These are phyloP conservation scores for Apiotrichum gamsii DNA, from an alignment of 1,284 basidiomycete species.

Conservation along the genomic window DNA sequence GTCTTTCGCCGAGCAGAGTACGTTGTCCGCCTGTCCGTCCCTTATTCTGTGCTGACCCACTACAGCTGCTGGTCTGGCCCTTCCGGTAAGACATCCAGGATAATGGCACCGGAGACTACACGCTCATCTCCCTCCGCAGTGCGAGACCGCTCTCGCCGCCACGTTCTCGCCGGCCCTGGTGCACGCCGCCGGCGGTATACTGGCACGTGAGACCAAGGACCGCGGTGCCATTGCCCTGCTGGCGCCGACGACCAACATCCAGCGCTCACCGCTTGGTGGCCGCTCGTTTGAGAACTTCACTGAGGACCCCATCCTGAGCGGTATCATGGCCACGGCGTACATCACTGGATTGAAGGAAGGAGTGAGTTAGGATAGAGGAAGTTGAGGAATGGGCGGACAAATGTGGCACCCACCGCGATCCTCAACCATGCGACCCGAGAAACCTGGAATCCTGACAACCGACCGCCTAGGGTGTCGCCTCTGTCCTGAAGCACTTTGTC, in stretches of 20 bases:
- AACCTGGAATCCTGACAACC: slow-evolving; percentile 14
- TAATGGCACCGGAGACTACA: too few species aligned
- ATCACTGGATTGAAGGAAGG: slow-evolving; percentile 61
- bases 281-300: slow-evolving; percentile 55
- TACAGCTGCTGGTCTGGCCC: slow-evolving; percentile 53
- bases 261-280: slow-evolving; percentile 66
- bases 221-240: slow-evolving; percentile 1
- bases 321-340: slow-evolving; percentile 62
- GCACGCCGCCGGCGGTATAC: not conserved
- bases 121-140: too few species aligned
- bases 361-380: too few species aligned
- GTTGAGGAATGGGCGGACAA: too few species aligned
- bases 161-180: not conserved
- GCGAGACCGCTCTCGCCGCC: not conserved
- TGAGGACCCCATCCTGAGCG: slow-evolving; percentile 67
- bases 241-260: slow-evolving; percentile 62
- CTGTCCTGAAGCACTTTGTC: slow-evolving; percentile 33
- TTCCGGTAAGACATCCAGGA: slow-evolving; percentile 64
- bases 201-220: slow-evolving; percentile 2
- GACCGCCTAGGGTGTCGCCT: slow-evolving; percentile 55
- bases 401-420: too few species aligned
- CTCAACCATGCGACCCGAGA: too few species aligned
- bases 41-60: too few species aligned
- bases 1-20: slow-evolving; percentile 24
- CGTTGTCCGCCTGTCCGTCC: too few species aligned